Percentiles rank a stretch among this genome's conserved stretches.
phyloP scores from a whole-genome alignment of 2,329 filamentous ascomycete genomes.

The Cladobotryum mycophilum region DNA sequence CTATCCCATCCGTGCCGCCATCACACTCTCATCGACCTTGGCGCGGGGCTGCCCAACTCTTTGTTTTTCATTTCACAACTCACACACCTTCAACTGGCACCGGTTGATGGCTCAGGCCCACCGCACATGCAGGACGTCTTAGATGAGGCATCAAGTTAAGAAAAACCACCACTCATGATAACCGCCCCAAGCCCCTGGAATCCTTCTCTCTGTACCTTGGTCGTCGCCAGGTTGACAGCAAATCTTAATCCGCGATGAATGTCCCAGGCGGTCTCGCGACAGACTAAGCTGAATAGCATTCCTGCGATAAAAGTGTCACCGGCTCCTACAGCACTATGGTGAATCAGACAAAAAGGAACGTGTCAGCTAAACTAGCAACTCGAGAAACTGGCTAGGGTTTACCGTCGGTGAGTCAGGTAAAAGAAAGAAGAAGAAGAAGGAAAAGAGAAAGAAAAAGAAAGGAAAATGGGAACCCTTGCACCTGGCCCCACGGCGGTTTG shows the following conservation, averaged over 20 bases:
- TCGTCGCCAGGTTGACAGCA: conserved; percentile 60
- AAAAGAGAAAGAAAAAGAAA: neutral
- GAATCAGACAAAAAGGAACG: conserved; percentile 1
- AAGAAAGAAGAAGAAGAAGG: neutral
- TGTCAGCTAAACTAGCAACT: conserved; percentile 9
- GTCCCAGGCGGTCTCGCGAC: conserved; percentile 43
- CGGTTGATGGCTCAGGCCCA: neutral
- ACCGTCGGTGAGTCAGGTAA: neutral
- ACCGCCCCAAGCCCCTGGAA: conserved; percentile 46
- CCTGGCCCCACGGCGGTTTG: neutral
- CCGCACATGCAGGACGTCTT: neutral
- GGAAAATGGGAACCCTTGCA: neutral
- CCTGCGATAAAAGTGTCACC: conserved; percentile 73
- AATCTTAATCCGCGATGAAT: conserved; percentile 46
- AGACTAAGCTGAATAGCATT: conserved; percentile 56
- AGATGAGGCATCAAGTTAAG: neutral
- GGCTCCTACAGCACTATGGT: conserved; percentile 59
- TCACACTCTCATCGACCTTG: neutral
- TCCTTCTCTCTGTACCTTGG: conserved; percentile 62
- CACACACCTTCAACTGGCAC: neutral
- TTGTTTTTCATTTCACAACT: too few species aligned
- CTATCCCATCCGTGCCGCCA: neutral
- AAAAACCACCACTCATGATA: conserved; percentile 6
- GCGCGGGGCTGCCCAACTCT: conserved; percentile 5
- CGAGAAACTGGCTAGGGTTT: neutral